Percentiles rank a stretch among this genome's conserved stretches.
Evolutionary conservation across 345 rosid genomes (phyloP).

Genomic region (Boechera retrofracta): DNA sequence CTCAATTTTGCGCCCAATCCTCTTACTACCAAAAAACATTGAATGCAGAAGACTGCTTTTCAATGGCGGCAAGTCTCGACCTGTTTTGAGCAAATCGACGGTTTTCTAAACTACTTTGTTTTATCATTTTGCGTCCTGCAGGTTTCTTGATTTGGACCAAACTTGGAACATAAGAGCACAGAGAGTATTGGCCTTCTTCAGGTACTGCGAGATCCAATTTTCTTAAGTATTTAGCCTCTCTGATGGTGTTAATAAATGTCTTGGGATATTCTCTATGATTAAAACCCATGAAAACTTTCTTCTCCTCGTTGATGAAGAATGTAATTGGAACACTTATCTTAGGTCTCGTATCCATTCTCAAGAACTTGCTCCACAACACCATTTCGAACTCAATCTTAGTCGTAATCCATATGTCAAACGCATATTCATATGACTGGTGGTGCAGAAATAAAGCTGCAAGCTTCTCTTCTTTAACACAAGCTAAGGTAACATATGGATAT

Average conservation of each 20-base stretch:
- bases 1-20: not conserved
- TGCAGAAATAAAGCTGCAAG: not conserved
- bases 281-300: not conserved
- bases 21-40: no score
- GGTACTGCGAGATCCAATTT: not conserved
- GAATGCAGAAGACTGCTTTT: not conserved
- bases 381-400: not conserved
- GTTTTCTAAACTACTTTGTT: not conserved
- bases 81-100: not conserved
- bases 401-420: not conserved
- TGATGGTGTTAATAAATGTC: no score
- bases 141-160: not conserved
- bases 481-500: not conserved
- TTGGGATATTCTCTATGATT: no score
- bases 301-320: not conserved
- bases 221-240: not conserved
- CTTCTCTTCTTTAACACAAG: not conserved
- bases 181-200: not conserved
- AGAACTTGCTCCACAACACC: not conserved
- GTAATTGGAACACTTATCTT: no score
- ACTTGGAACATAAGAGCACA: constrained; percentile 3
- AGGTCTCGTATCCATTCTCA: not conserved
- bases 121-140: not conserved
- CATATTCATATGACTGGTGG: not conserved
- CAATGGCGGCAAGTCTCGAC: not conserved